phyloP scores from a whole-genome alignment of 1,284 basidiomycete species.

The Trichosporon sp. region DNA sequence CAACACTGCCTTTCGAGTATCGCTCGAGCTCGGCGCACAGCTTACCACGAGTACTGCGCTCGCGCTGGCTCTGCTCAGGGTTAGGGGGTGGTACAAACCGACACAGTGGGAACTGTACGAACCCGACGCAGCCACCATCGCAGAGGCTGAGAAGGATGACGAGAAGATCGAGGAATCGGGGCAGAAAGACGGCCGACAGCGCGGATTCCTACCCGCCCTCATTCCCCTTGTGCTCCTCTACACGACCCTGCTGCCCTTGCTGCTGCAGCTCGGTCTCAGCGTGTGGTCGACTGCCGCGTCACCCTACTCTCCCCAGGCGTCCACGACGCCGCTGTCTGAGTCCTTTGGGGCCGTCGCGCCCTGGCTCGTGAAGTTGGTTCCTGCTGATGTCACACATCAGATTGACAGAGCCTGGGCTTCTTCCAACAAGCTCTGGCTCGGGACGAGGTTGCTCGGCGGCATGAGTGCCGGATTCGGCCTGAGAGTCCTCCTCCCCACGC shows the following conservation, averaged over 20 bases:
- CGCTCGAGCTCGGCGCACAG: conserved; percentile 43
- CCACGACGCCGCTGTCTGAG: background rate
- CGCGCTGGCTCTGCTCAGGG: conserved; percentile 35
- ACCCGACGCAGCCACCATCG: background rate
- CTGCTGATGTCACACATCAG: background rate
- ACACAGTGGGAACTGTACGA: background rate
- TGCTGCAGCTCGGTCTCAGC: conserved; percentile 77
- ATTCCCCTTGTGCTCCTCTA: conserved; percentile 80
- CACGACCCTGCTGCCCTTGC: conserved; percentile 81
- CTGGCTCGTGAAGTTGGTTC: background rate
- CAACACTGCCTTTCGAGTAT: conserved; percentile 18
- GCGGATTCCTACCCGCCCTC: conserved; percentile 61
- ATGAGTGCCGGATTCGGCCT: conserved; percentile 76
- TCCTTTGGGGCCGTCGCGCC: background rate
- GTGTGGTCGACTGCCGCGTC: conserved; percentile 63
- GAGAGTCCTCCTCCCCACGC: conserved; percentile 56
- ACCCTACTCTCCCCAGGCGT: conserved; percentile 39
- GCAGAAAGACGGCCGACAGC: conserved; percentile 40
- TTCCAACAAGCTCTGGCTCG: conserved; percentile 77
- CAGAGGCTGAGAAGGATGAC: background rate
- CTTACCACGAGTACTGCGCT: conserved; percentile 40
- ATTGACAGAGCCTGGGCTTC: conserved; percentile 49
- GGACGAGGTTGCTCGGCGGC: conserved; percentile 78
- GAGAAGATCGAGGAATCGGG: no score
- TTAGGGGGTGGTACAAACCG: conserved; percentile 39